Conservation (phyloP, 129 eudicot genomes). For the Arctium minus region DNA sequence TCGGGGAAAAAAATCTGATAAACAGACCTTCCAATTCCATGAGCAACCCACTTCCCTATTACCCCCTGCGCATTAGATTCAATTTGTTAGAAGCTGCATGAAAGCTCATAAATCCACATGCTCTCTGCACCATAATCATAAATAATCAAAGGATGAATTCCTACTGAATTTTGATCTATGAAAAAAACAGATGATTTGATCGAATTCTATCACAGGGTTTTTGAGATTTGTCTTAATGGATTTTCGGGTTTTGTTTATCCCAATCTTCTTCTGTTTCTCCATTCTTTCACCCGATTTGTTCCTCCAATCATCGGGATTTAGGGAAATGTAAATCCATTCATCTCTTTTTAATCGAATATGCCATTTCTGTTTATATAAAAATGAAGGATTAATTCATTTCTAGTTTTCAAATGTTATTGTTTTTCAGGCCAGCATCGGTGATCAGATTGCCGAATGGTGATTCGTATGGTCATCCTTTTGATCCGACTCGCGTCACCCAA, state of each 20-base stretch:
- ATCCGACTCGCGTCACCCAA: constrained; percentile 65
- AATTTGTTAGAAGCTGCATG: background rate
- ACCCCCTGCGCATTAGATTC: background rate
- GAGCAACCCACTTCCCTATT: background rate
- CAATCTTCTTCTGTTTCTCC: constrained; percentile 24
- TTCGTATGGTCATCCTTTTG: constrained; percentile 36
- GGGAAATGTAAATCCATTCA: constrained; percentile 25
- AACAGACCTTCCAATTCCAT: background rate
- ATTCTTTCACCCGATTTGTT: constrained; percentile 13
- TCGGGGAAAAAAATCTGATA: background rate
- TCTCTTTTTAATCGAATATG: background rate
- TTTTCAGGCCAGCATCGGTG: constrained; percentile 34
- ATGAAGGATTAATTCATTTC: constrained; percentile 8
- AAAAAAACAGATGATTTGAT: constrained; percentile 11
- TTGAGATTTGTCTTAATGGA: constrained; percentile 29
- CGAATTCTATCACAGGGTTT: constrained; percentile 19
- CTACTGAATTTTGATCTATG: background rate
- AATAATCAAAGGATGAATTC: background rate
- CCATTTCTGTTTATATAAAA: background rate
- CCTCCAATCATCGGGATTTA: constrained; percentile 23
- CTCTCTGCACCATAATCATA: background rate
- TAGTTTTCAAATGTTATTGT: constrained; percentile 13
- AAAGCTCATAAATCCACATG: background rate
- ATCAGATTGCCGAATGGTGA: constrained; percentile 47
- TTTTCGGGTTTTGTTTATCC: constrained; percentile 15